A percentile compares a stretch with the other conserved stretches of the same genome.
Conservation (phyloP, 441 rosid species). For the Daphne laureola region DNA sequence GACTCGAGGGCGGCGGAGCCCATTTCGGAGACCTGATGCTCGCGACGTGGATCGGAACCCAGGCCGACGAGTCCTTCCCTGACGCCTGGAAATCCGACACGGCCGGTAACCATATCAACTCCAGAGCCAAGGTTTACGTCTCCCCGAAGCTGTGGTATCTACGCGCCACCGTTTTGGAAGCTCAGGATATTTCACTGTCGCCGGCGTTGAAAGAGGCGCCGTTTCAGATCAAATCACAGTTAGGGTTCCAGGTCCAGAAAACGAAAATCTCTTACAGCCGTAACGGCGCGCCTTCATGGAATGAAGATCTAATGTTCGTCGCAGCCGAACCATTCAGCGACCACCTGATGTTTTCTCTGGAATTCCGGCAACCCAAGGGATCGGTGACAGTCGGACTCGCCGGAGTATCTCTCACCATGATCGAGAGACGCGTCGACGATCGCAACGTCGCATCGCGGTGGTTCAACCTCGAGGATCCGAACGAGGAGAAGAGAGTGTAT, state of each 20-base stretch:
- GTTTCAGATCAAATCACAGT: constrained; percentile 44
- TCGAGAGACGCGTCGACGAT: constrained; percentile 64
- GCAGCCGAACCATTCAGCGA: constrained; percentile 58
- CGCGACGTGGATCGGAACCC: constrained; percentile 70
- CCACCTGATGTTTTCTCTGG: constrained; percentile 31
- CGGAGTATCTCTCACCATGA: constrained; percentile 24
- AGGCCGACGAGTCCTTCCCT: constrained; percentile 63
- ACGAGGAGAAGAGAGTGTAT: constrained; percentile 29
- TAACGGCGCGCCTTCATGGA: constrained; percentile 56
- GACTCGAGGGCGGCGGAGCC: constrained; percentile 54
- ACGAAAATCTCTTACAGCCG: constrained; percentile 40
- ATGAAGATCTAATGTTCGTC: constrained; percentile 51
- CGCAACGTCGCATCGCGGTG: constrained; percentile 45
- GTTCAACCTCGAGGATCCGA: constrained; percentile 37
- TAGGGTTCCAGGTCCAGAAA: constrained; percentile 52
- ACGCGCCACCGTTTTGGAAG: constrained; percentile 48
- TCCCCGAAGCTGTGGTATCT: constrained; percentile 65
- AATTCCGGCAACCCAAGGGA: constrained; percentile 40
- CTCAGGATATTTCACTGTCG: constrained; percentile 37
- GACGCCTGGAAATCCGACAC: constrained; percentile 68
- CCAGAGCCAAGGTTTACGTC: constrained; percentile 46
- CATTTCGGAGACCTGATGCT: constrained; percentile 55
- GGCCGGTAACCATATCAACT: constrained; percentile 29
- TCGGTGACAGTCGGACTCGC: constrained; percentile 33
- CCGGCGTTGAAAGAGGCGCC: constrained; percentile 39